Conservation (phyloP, 2,329 filamentous ascomycete species). For the Ascochyta pisi region DNA sequence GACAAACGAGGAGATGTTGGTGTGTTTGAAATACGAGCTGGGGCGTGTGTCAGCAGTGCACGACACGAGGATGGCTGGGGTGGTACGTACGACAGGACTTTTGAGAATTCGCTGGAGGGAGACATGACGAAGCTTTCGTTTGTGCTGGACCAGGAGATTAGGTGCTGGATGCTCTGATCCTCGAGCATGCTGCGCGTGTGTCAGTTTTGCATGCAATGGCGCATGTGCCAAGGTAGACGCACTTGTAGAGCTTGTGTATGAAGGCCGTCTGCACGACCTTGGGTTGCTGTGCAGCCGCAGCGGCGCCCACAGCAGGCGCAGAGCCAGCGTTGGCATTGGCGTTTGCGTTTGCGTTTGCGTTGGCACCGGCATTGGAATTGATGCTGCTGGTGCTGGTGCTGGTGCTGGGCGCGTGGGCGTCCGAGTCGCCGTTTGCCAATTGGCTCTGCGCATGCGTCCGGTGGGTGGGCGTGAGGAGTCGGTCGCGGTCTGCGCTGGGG, state of each 20-base stretch:
- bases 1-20: constrained; percentile 98
- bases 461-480: constrained; percentile 38
- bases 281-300: constrained; percentile 83
- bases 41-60: constrained; percentile 34
- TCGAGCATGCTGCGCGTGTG: constrained; percentile 81
- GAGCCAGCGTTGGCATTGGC: constrained; percentile 51
- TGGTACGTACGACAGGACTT: constrained; percentile 86
- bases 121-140: constrained; percentile 99
- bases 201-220: constrained; percentile 37
- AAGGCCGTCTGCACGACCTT: constrained; percentile 99
- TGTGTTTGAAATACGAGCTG: constrained; percentile 99
- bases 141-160: constrained; percentile 94
- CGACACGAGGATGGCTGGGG: constrained; percentile 35
- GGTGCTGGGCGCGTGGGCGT: no score
- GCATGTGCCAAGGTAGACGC: constrained; percentile 46
- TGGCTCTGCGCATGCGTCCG: constrained; percentile 17
- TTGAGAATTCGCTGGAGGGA: constrained; percentile 95
- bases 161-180: constrained; percentile 87
- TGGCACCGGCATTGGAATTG: no score
- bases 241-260: constrained; percentile 99
- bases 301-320: constrained; percentile 61
- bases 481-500: constrained; percentile 59
- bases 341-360: constrained; percentile 31
- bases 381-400: no score
- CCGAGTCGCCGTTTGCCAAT: constrained; percentile 32